Percentiles rank a stretch among this genome's conserved stretches.
Evolutionary conservation across 768 basidiomycete genomes (phyloP).

Genomic region (Kwoniella sp.): DNA sequence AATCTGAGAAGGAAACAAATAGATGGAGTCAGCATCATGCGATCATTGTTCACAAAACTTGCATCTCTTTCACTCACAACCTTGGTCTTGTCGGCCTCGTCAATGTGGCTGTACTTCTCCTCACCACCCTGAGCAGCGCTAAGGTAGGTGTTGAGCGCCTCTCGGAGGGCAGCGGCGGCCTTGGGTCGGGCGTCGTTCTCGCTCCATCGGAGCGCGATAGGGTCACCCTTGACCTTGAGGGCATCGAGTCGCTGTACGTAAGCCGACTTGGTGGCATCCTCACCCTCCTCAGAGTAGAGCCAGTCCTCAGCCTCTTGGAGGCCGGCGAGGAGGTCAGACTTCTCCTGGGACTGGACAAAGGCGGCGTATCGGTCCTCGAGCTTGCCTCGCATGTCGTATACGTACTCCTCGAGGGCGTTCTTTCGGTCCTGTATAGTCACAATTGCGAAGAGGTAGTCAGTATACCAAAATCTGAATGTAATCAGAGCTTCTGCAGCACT

Average conservation of each 20-base stretch:
- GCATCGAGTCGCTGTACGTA: constrained; percentile 81
- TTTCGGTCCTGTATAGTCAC: constrained; percentile 77
- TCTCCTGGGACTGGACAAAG: constrained; percentile 76
- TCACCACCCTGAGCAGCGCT: constrained; percentile 72
- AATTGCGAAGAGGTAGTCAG: background rate
- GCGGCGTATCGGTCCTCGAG: constrained; percentile 82
- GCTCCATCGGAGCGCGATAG: constrained; percentile 76
- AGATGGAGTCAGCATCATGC: background rate
- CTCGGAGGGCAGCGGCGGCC: constrained; percentile 74
- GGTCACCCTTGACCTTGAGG: constrained; percentile 84
- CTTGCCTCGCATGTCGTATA: constrained; percentile 92
- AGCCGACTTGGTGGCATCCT: constrained; percentile 93
- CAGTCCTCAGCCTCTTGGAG: constrained; percentile 87
- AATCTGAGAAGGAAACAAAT: constrained; percentile 58
- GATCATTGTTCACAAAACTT: background rate
- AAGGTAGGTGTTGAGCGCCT: constrained; percentile 84
- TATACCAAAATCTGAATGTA: no score
- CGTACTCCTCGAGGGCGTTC: constrained; percentile 98
- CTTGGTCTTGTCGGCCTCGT: constrained; percentile 60
- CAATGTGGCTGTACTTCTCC: constrained; percentile 86
- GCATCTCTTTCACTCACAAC: constrained; percentile 47
- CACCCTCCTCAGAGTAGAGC: constrained; percentile 95
- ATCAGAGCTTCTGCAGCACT: constrained; percentile 3
- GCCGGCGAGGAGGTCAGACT: constrained; percentile 70
- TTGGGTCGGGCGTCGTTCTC: constrained; percentile 79